phyloP scores from a whole-genome alignment of 2,329 filamentous ascomycete species.

The Kalmusia sp. region DNA sequence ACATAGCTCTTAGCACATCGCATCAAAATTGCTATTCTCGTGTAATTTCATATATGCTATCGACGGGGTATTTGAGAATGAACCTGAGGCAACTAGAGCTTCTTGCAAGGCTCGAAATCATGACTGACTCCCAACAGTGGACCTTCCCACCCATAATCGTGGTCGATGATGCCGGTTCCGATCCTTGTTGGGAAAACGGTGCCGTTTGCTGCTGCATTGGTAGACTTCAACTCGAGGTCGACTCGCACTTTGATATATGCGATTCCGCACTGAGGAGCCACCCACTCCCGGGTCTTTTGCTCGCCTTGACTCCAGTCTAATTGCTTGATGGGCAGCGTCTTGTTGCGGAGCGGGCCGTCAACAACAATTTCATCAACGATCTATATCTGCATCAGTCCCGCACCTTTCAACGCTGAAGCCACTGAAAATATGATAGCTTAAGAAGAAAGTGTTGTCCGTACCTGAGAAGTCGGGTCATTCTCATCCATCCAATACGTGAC shows the following conservation, averaged over 20 bases:
- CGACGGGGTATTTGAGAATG: too few relatives aligned
- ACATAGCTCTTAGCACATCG: too few relatives aligned
- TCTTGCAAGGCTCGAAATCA: slow-evolving; percentile 1
- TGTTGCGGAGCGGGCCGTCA: neutral
- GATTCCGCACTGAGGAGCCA: neutral
- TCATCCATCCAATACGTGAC: slow-evolving; percentile 3
- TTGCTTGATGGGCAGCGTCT: neutral
- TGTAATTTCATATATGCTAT: neutral
- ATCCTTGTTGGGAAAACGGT: neutral
- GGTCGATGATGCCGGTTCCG: neutral
- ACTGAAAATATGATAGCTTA: neutral
- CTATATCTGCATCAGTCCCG: neutral
- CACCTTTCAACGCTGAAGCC: neutral
- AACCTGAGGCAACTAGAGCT: neutral
- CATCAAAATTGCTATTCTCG: too few relatives aligned
- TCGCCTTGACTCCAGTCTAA: slow-evolving; percentile 2
- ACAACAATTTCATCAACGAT: neutral
- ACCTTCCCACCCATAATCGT: neutral
- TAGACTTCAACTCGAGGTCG: neutral
- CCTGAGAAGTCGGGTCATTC: neutral
- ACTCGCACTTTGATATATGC: neutral
- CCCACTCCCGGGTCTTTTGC: neutral
- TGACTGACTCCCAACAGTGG: neutral
- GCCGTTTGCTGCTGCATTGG: neutral
- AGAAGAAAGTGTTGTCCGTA: neutral